Conservation (phyloP, 768 basidiomycete species). For the Paxillus involutus region DNA sequence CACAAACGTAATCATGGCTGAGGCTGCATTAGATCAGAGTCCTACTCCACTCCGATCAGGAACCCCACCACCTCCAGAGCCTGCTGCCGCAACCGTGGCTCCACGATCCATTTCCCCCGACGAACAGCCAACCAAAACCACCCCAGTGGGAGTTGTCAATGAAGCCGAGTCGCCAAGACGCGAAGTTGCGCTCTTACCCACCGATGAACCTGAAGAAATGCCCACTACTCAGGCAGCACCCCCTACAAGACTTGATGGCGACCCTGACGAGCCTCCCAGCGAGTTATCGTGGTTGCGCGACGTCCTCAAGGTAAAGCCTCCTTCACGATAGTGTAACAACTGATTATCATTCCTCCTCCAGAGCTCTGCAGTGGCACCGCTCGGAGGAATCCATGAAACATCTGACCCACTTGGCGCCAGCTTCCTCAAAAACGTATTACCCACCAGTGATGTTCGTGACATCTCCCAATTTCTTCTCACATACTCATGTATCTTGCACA, state of each 20-base stretch:
- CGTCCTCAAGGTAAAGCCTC: too few species aligned
- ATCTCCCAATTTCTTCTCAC: too few species aligned
- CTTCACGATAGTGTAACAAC: too few species aligned
- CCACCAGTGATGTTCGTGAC: too few species aligned
- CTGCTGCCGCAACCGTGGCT: slow-evolving; percentile 5
- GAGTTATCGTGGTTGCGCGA: too few species aligned
- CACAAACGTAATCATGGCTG: slow-evolving; percentile 25
- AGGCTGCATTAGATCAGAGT: slow-evolving; percentile 12
- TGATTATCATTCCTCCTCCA: too few species aligned
- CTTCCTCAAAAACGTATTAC: too few species aligned
- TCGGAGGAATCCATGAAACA: too few species aligned
- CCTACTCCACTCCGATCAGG: slow-evolving; percentile 22
- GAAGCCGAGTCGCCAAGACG: slow-evolving; percentile 27
- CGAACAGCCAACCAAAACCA: slow-evolving; percentile 1
- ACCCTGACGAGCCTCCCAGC: slow-evolving; percentile 4
- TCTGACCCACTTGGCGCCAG: too few species aligned
- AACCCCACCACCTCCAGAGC: slow-evolving; percentile 16
- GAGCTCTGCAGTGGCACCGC: too few species aligned
- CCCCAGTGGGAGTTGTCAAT: slow-evolving; percentile 3
- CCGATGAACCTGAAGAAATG: slow-evolving; percentile 49
- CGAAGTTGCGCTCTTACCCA: slow-evolving; percentile 47
- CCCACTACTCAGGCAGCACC: slow-evolving; percentile 3
- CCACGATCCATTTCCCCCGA: slow-evolving; percentile 12
- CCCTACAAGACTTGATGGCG: slow-evolving; percentile 13
- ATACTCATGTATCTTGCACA: too few species aligned